Base-by-base conservation (phyloP, 2,329 filamentous ascomycete genomes). In the Cyanodermella asteris region DNA sequence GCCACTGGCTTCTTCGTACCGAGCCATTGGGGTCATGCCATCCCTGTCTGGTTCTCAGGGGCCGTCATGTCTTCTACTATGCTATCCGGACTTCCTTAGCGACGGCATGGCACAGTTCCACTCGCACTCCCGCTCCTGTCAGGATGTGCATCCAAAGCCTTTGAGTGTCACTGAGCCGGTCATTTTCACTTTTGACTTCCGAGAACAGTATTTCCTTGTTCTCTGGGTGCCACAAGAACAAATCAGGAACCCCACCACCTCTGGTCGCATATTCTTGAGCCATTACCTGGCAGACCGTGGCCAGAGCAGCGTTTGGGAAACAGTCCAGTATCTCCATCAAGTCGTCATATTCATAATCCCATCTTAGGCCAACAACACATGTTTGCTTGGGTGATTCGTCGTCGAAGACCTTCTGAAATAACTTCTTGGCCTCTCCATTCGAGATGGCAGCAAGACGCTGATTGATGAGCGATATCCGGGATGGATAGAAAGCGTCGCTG, bases 141-240 rank as follows among this genome's bases (percentile, higher is more conserved):
- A 97, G 59, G 6, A 93, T 80, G 55, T 94, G 78, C 39, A 94
- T 91, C 87, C 87, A 97, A 36, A 97, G 60, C 37, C 87, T 59
- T 53, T 97, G 87, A 11, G 82, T 91, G 54, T 97, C 87, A 48
- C 84, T 94, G 40, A 97, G 55, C 19, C 81, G 68, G 56, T 97
- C 87, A 48, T 91, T 93, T 44, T 70, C 72, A 36, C 70, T 77
- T 54, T 82, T 81, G 29, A 81, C 74, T 47, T 78, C 72, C 4
- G 61, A 61, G 46, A 87, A 84, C 61, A 80, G 71, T 34, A 76
- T 37, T 15, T 44, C 39, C 22, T 37, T 44, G 30, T 40, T 34
- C 4, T 42, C 38, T 13, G 49, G 39, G 38, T 68, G 65, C 87
- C 87, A 97, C 3, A 97, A 59, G 34, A 97, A 75, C 33, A 97